Base-by-base conservation (phyloP, 73 alveolate species). In the Paraurostyla sp. region DNA sequence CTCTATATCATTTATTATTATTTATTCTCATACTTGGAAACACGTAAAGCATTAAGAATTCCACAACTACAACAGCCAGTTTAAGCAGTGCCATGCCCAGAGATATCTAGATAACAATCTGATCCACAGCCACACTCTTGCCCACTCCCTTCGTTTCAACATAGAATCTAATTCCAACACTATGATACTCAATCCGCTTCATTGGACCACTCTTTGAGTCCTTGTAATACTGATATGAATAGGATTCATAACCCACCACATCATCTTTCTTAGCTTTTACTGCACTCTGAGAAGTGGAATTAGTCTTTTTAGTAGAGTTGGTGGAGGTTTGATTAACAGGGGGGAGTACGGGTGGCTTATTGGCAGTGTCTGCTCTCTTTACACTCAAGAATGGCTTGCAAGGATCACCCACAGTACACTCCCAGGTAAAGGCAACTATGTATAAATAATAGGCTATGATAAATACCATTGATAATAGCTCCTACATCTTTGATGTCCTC, bases 21-120 rank as follows among this genome's bases (percentile, higher is more conserved):
- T 16, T 13, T 13, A 48, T 25, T 48, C 46, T n/a, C 36, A 45
- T 73, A 73, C 86, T 78, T 25, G 89, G 89, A 57, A 78, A 78
- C 13, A 78, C 29, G 50, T 78, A 43, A 30, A 78, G 76, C 89
- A 78, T 78, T 3, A 78, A 25, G 40, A 78, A 78, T 27, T 78
- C 89, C 16, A 78, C 89, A 20, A 54, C 30, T 11, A 78, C 23
- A n/a, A 54, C 78, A n/a, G 76, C 32, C 2, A 78, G 16, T 36
- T 78, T 78, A 27, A 78, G 27, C 25, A 78, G 78, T 11, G 89
- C 89, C 76, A 78, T 54, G 27, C 89, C 89, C 49, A 78, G 89
- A 32, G 89, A 78, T 4, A 78, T 7, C 35, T 78, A 38, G 7
- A 78, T 16, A 38, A 78, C 40, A 9, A 54, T 40, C 9, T 54